Percentiles rank a stretch among this genome's conserved stretches.
Conservation (phyloP, 2,329 filamentous ascomycete species). For the Penicillium griseofulvum region DNA sequence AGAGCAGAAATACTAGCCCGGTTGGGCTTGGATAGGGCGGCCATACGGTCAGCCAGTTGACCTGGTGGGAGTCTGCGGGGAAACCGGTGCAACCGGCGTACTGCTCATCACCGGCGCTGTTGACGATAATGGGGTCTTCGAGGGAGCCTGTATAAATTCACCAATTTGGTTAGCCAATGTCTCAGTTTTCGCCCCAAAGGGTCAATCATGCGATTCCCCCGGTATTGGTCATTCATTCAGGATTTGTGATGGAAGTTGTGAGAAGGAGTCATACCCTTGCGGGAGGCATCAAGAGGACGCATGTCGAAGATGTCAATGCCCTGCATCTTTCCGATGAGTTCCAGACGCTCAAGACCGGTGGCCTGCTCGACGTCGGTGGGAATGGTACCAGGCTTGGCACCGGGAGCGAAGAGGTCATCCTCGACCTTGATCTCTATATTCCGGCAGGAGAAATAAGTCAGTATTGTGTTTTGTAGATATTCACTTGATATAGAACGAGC, state of each 20-base stretch:
- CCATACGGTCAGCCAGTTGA: slow-evolving; percentile 84
- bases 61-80: slow-evolving; percentile 87
- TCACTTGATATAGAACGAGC: background rate
- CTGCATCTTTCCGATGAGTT: slow-evolving; percentile 99
- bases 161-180: slow-evolving; percentile 9
- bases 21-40: slow-evolving; percentile 1
- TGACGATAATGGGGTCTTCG: slow-evolving; percentile 84
- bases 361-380: slow-evolving; percentile 94
- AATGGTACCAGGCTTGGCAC: slow-evolving; percentile 76
- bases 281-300: slow-evolving; percentile 88
- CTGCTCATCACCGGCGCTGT: slow-evolving; percentile 92
- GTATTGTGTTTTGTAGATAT: background rate
- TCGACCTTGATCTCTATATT: slow-evolving; percentile 73
- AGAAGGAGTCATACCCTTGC: slow-evolving; percentile 65
- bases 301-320: slow-evolving; percentile 98
- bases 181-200: background rate
- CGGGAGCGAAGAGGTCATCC: slow-evolving; percentile 80
- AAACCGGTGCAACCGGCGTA: slow-evolving; percentile 93
- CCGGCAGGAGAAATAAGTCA: slow-evolving; percentile 23
- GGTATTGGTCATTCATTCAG: background rate
- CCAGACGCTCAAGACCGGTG: slow-evolving; percentile 96
- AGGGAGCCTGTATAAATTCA: slow-evolving; percentile 65
- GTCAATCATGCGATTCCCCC: background rate
- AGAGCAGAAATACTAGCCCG: background rate
- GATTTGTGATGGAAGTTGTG: background rate